phyloP scores from a whole-genome alignment of 2,329 filamentous ascomycete species.

The Dactylellina drechsleri region DNA sequence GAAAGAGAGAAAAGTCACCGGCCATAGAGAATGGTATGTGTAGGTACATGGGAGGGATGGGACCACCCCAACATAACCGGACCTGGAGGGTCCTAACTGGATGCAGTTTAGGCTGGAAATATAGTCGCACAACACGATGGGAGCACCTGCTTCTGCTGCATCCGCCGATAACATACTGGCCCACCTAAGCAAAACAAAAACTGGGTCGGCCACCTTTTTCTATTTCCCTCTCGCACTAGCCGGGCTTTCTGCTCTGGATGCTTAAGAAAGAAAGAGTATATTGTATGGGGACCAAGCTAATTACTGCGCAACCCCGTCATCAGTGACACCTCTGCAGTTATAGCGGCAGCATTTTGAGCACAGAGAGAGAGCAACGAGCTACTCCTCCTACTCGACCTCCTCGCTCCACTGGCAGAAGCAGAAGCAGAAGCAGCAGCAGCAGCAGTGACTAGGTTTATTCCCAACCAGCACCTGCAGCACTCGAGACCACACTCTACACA shows the following conservation, averaged over 20 bases:
- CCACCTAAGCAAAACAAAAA: constrained; percentile 36
- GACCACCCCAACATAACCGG: constrained; percentile 31
- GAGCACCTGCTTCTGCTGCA: constrained; percentile 50
- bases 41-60: constrained; percentile 29
- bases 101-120: constrained; percentile 48
- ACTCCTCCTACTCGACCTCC: no score
- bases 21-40: constrained; percentile 46
- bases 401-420: not conserved
- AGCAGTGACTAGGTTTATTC: constrained; percentile 1
- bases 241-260: constrained; percentile 3
- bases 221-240: constrained; percentile 33
- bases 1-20: constrained; percentile 36
- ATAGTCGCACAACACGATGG: constrained; percentile 50
- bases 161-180: constrained; percentile 19
- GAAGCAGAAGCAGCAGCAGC: constrained; percentile 1
- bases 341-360: not conserved
- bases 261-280: not conserved
- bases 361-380: not conserved
- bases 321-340: constrained; percentile 10
- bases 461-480: not conserved
- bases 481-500: not conserved
- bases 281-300: constrained; percentile 12
- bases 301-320: constrained; percentile 53
- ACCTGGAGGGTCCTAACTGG: constrained; percentile 45
- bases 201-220: constrained; percentile 52